A percentile compares a stretch with the other conserved stretches of the same genome.
Conservation (phyloP, 345 rosid species). For the Brassica nigra region DNA sequence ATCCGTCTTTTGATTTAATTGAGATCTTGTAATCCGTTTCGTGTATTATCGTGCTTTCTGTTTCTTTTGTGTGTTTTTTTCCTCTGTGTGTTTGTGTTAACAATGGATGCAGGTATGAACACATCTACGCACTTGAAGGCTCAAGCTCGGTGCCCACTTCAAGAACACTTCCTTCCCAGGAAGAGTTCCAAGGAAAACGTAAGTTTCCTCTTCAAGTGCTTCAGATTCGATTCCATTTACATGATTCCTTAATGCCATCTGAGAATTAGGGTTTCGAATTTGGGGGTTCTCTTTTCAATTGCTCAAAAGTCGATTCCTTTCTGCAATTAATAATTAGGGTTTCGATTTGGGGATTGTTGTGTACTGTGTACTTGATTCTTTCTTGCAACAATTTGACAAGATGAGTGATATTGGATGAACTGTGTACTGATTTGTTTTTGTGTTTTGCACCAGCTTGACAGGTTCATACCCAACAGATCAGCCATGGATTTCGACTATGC, state of each 20-base stretch:
- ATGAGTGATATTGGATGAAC: neutral
- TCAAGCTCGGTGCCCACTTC: slow-evolving; percentile 51
- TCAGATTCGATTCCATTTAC: neutral
- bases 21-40: slow-evolving; percentile 7
- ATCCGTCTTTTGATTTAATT: neutral
- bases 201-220: neutral
- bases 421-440: slow-evolving; percentile 12
- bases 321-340: slow-evolving; percentile 11
- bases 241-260: neutral
- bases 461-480: slow-evolving; percentile 74
- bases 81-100: slow-evolving; percentile 16
- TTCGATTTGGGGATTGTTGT: neutral
- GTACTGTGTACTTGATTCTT: too few relatives aligned
- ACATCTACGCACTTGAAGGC: slow-evolving; percentile 35
- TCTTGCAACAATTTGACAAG: neutral
- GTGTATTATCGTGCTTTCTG: neutral
- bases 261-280: slow-evolving; percentile 18
- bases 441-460: slow-evolving; percentile 51
- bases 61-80: neutral
- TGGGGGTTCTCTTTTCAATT: neutral
- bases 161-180: slow-evolving; percentile 47
- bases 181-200: slow-evolving; percentile 52
- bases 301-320: neutral
- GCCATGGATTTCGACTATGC: slow-evolving; percentile 80
- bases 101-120: slow-evolving; percentile 41